Evolutionary conservation across 2,329 filamentous ascomycete species (phyloP), one percentile per base, ranked within the genome.

Genomic region (Penicillium thymicola): DNA sequence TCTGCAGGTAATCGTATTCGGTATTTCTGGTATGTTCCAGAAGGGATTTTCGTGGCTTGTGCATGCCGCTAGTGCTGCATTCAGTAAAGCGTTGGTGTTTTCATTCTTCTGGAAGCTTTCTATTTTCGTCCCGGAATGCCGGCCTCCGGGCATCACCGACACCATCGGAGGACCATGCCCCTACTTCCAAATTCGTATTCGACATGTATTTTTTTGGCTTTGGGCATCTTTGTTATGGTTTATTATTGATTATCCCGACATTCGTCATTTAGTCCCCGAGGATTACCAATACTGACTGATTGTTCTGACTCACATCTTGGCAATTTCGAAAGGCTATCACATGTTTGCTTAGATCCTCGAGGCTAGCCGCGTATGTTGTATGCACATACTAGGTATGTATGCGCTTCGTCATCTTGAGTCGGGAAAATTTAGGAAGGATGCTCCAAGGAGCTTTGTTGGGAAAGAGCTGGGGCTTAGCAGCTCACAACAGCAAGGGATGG

Each of bases 71-170:
- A 55, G 23, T 36, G 3, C 36, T 40, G 1, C 3, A 46, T 46
- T 34, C n/a, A 23, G 54, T 34, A 14, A 36, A 47, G 45, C 37
- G 54, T 32, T 5, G 27, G 14, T 28, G 21, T 34, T 55, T 40
- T 34, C 13, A 23, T 44, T 32, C 25, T 58, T 58, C 55, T 55
- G 52, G 51, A 58, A 57, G 51, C 44, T 38, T 57, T 55, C 55
- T 58, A 58, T 58, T 58, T 58, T 58, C 51, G 45, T 48, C 11
- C 23, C 55, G 45, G 51, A 50, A 49, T 48, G 14, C 32, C 55
- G 55, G 55, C 51, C n/a, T 43, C 54, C 48, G 47, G 38, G 34
- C 48, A 45, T 44, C 47, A 21, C 48, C 54, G 54, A 47, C 32
- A n/a, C 27, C 21, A 6, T 48, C 34, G 52, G 45, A 51, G 45